Percentiles rank a stretch among this genome's conserved stretches.
Evolutionary conservation across 495 filamentous ascomycete species (phyloP).

Genomic region (Trichoderma gamsii): DNA sequence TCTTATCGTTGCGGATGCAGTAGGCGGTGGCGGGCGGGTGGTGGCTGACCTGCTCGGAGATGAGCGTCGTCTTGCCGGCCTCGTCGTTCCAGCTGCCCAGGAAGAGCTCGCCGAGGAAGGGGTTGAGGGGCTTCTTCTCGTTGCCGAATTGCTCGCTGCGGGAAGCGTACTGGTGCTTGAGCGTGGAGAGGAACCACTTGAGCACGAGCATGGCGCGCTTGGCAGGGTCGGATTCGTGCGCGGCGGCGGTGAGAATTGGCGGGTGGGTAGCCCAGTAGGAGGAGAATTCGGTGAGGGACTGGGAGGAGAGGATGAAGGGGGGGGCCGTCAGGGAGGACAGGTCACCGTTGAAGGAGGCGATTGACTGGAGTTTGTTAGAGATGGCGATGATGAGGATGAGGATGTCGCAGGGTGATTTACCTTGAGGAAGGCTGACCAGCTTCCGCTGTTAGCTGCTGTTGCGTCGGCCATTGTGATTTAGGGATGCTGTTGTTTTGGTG

Average conservation of each 20-base stretch:
- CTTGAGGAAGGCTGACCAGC: conserved; percentile 50
- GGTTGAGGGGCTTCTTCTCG: conserved; percentile 96
- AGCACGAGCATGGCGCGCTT: conserved; percentile 83
- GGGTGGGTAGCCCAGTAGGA: conserved; percentile 98
- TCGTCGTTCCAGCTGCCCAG: conserved; percentile 79
- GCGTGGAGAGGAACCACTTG: conserved; percentile 94
- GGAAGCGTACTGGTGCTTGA: conserved; percentile 90
- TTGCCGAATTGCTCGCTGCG: conserved; percentile 86
- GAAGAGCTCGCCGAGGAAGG: conserved; percentile 87
- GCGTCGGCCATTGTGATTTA: conserved; percentile 18
- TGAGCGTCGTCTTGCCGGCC: conserved; percentile 60
- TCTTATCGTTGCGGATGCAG: conserved; percentile 76
- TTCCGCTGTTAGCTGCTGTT: conserved; percentile 35
- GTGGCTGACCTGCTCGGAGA: conserved; percentile 73
- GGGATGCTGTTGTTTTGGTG: background rate
- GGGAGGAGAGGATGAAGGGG: conserved; percentile 89
- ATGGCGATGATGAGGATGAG: background rate
- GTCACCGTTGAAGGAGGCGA: conserved; percentile 95
- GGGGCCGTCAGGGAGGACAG: conserved; percentile 90
- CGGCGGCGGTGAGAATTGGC: conserved; percentile 76
- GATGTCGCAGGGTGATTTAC: conserved; percentile 22
- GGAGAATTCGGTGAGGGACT: conserved; percentile 88
- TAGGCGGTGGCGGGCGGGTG: conserved; percentile 98
- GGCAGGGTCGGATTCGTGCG: conserved; percentile 69
- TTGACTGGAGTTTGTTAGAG: conserved; percentile 52